Conservation (phyloP, 176 grass and related monocot species). For the Triticum timopheevii region DNA sequence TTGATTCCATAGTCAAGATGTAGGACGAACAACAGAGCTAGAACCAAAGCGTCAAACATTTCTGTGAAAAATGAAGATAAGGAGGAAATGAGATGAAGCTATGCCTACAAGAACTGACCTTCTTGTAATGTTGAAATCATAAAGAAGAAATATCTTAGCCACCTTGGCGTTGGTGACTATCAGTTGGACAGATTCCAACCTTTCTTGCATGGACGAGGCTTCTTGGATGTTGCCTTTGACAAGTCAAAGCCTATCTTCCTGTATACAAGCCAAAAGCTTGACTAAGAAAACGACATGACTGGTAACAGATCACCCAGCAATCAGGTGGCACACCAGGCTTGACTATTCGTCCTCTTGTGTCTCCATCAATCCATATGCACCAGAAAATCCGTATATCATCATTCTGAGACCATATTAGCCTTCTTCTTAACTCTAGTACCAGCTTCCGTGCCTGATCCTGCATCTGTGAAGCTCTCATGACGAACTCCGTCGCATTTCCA, state of each 20-base stretch:
- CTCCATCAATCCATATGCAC: not conserved
- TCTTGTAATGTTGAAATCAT: not conserved
- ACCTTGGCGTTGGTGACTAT: not conserved
- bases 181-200: not conserved
- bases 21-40: slow-evolving; percentile 6
- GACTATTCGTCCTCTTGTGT: not conserved
- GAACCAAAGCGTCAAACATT: not conserved
- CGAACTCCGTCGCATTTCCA: not conserved
- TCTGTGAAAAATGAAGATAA: not conserved
- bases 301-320: not conserved
- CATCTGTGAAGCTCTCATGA: slow-evolving; percentile 9
- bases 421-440: not conserved
- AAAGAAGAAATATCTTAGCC: not conserved
- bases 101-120: not conserved
- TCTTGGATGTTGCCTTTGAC: not conserved
- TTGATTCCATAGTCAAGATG: slow-evolving; percentile 1
- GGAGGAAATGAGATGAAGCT: not conserved
- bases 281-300: not conserved
- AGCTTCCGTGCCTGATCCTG: not conserved
- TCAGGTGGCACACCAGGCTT: not conserved
- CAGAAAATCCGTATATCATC: not conserved
- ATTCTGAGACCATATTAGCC: too few relatives aligned
- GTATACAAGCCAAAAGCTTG: not conserved
- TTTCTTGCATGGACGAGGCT: not conserved
- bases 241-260: not conserved